Conservation (phyloP, 495 filamentous ascomycete species). For the Cercophora sp. region DNA sequence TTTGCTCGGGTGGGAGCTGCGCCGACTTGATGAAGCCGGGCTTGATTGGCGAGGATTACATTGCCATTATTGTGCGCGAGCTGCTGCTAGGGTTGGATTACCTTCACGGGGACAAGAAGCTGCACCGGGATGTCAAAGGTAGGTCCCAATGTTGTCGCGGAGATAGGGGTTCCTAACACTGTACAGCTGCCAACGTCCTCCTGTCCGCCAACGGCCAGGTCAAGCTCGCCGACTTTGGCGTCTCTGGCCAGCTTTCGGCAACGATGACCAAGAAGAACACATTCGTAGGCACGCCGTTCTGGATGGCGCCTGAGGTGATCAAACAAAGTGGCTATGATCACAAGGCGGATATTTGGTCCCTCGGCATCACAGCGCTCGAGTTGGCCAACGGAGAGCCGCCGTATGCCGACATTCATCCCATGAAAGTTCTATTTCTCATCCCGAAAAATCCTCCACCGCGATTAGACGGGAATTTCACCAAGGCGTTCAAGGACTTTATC, state of each 20-base stretch:
- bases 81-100: slow-evolving; percentile 88
- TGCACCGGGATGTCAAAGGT: slow-evolving; percentile 98
- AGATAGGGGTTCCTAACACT: background rate
- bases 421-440: slow-evolving; percentile 97
- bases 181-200: slow-evolving; percentile 80
- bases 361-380: slow-evolving; percentile 97
- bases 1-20: slow-evolving; percentile 89
- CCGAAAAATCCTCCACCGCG: slow-evolving; percentile 88
- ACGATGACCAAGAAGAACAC: slow-evolving; percentile 99
- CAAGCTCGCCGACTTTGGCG: slow-evolving; percentile 95
- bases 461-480: slow-evolving; percentile 81
- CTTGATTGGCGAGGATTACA: slow-evolving; percentile 87
- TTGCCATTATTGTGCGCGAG: slow-evolving; percentile 89
- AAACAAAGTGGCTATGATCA: slow-evolving; percentile 97
- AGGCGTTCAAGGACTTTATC: slow-evolving; percentile 91
- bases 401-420: slow-evolving; percentile 94
- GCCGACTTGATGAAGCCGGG: slow-evolving; percentile 89
- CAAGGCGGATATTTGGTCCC: slow-evolving; percentile 98
- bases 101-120: slow-evolving; percentile 88
- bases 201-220: slow-evolving; percentile 87
- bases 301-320: slow-evolving; percentile 99
- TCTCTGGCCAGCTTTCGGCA: slow-evolving; percentile 92
- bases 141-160: slow-evolving; percentile 14
- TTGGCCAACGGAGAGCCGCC: slow-evolving; percentile 90
- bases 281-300: slow-evolving; percentile 97